Evolutionary conservation across 164 flowering plant genomes (phyloP), one percentile per base, ranked within the genome.

Genomic region (Saururus chinensis): DNA sequence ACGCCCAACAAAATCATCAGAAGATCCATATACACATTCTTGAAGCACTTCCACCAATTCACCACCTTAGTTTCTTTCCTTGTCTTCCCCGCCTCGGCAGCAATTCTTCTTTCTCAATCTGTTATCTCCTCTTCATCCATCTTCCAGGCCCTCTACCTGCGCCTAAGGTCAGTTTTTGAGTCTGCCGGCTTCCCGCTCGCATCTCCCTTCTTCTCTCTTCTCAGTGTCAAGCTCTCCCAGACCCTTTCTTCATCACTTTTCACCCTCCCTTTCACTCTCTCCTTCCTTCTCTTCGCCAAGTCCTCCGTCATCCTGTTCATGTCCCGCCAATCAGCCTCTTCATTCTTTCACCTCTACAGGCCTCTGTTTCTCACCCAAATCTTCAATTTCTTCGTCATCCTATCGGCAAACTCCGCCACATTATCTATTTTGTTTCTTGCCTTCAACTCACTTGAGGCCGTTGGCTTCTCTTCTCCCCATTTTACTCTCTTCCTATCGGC

Each of bases 121-220:
- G 37, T 77, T 61, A 74, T 81, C 21, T 71, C 68, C 16, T 75
- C 75, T 0, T 67, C 81, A 0, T 51, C 77, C 54, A 68, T 79
- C 25, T 62, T 80, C 11, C 65, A 60, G 7, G 16, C 65, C 13
- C 72, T 79, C 40, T 71, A 73, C 57, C 19, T 17, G 60, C 82
- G 84, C 20, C 71, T 89, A n/a, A 56, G 37, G 4, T 56, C 77
- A 40, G 82, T 92, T 21, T 84, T 86, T 53, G 54, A 73, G 9
- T 85, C 95, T 1, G 88, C 93, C 3, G 92, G 92, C 0, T 77
- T 92, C 70, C 89, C 92, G 26, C 67, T 76, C 1, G 74, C 76
- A 0, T 80, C 88, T 0, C 73, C 72, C 11, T 71, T 88, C 62
- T 79, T 85, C 76, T 62, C 73, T 45, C 23, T 82, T 55, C 79